Evolutionary conservation across 768 basidiomycete genomes (phyloP).

Genomic region (Russula sp.): DNA sequence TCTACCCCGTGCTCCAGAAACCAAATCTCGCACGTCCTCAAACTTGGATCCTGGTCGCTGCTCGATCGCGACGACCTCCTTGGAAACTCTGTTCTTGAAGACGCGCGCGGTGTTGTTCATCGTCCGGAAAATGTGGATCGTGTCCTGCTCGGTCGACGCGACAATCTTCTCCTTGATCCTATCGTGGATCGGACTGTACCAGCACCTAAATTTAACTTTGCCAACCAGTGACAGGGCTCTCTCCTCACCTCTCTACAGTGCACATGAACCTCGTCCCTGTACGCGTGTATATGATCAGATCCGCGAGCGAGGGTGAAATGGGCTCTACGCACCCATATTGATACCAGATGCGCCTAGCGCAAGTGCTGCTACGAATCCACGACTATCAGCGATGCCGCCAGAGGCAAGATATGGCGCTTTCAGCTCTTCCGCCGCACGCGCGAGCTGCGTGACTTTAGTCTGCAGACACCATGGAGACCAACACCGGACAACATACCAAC

Average conservation of each 20-base stretch:
- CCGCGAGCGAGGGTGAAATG: background rate
- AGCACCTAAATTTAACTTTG: background rate
- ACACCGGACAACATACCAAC: constrained; percentile 42
- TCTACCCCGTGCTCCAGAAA: constrained; percentile 63
- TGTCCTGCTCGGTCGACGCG: constrained; percentile 73
- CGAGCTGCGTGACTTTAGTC: constrained; percentile 47
- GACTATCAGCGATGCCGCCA: constrained; percentile 83
- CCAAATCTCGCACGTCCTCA: constrained; percentile 73
- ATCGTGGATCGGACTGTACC: constrained; percentile 71
- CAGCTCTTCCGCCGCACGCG: constrained; percentile 79
- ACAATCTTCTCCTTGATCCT: constrained; percentile 91
- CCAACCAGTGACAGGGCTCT: background rate
- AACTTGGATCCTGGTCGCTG: constrained; percentile 79
- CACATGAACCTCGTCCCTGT: constrained; percentile 84
- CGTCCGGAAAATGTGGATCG: constrained; percentile 86
- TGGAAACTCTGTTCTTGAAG: constrained; percentile 76
- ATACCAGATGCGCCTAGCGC: constrained; percentile 81
- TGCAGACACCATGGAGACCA: background rate
- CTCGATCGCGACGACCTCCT: constrained; percentile 84
- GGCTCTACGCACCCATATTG: constrained; percentile 57
- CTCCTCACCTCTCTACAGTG: constrained; percentile 66
- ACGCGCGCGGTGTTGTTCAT: constrained; percentile 80
- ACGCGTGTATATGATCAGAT: background rate
- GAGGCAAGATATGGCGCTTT: constrained; percentile 85
- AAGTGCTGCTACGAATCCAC: constrained; percentile 77